A percentile compares a stretch with the other conserved stretches of the same genome.
Evolutionary conservation across 441 rosid species (phyloP).

Genomic region (Metrosideros polymorpha): DNA sequence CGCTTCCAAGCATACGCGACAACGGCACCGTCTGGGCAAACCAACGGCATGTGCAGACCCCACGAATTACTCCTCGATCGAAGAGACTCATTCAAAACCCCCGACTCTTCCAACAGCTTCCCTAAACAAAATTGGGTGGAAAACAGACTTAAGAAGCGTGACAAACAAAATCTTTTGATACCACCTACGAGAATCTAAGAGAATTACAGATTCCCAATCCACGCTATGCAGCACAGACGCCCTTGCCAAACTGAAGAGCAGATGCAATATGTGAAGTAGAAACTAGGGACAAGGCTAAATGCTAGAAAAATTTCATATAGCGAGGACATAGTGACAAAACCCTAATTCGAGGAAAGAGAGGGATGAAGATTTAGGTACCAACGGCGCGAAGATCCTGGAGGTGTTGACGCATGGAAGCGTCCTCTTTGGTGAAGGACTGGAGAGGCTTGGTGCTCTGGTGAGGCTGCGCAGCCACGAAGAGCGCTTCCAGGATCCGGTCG

Average conservation of each 20-base stretch:
- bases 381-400: slow-evolving; percentile 71
- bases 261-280: background rate
- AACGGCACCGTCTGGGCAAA: slow-evolving; percentile 96
- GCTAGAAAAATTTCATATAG: background rate
- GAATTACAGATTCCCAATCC: background rate
- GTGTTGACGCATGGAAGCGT: slow-evolving; percentile 79
- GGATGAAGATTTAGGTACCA: slow-evolving; percentile 23
- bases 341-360: background rate
- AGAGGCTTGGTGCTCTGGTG: slow-evolving; percentile 54
- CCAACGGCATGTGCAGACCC: slow-evolving; percentile 94
- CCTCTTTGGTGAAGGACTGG: slow-evolving; percentile 60
- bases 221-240: background rate
- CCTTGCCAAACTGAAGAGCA: background rate
- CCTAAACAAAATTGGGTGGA: slow-evolving; percentile 31
- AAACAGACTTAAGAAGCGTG: background rate
- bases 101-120: slow-evolving; percentile 80
- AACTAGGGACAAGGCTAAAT: background rate
- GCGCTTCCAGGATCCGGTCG: slow-evolving; percentile 82
- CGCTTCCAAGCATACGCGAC: slow-evolving; percentile 98
- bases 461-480: slow-evolving; percentile 59
- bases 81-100: slow-evolving; percentile 74
- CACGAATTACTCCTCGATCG: slow-evolving; percentile 75
- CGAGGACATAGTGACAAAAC: background rate
- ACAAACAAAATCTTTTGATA: background rate
- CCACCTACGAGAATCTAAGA: background rate